Percentiles rank a stretch among this genome's conserved stretches.
Evolutionary conservation across 139 green algal species (phyloP).

Genomic region (Nannochloris sp.): DNA sequence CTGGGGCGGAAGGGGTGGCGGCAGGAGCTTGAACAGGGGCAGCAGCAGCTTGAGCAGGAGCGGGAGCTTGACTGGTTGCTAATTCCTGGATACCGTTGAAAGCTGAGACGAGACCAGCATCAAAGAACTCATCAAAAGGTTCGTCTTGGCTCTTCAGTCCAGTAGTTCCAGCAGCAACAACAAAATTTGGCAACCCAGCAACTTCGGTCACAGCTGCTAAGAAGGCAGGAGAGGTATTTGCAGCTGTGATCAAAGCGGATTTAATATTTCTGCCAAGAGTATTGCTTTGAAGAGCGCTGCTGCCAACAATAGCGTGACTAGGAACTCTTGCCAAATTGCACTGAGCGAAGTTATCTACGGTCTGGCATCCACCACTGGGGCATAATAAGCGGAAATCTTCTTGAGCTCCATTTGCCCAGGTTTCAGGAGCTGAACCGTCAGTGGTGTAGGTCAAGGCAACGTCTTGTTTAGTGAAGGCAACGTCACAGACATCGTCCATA

Average conservation of each 20-base stretch:
- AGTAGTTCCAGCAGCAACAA: background rate
- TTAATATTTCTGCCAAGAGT: background rate
- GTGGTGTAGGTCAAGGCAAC: slow-evolving; percentile 1
- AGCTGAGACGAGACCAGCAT: background rate
- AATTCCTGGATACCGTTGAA: background rate
- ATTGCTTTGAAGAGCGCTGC: background rate
- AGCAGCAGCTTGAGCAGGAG: too few relatives aligned
- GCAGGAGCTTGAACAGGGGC: too few relatives aligned
- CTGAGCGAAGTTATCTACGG: slow-evolving; percentile 6
- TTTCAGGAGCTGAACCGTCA: background rate
- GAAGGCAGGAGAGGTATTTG: background rate
- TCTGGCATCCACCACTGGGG: slow-evolving; percentile 11
- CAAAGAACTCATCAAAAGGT: background rate
- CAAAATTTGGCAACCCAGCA: background rate
- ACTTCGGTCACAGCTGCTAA: background rate
- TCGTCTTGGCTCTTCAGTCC: background rate
- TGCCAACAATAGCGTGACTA: background rate
- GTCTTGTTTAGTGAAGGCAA: slow-evolving; percentile 31
- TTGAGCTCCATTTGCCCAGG: slow-evolving; percentile 4
- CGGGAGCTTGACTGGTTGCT: too few relatives aligned
- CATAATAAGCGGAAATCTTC: slow-evolving; percentile 19
- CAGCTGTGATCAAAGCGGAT: background rate
- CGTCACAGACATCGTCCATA: slow-evolving; percentile 37
- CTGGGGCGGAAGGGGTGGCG: too few relatives aligned
- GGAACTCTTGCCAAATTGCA: slow-evolving; percentile 16